Evolutionary conservation across 805 yeast genomes (phyloP), one percentile per base, ranked within the genome.

Genomic region (Maudiozyma saulgeensis): DNA sequence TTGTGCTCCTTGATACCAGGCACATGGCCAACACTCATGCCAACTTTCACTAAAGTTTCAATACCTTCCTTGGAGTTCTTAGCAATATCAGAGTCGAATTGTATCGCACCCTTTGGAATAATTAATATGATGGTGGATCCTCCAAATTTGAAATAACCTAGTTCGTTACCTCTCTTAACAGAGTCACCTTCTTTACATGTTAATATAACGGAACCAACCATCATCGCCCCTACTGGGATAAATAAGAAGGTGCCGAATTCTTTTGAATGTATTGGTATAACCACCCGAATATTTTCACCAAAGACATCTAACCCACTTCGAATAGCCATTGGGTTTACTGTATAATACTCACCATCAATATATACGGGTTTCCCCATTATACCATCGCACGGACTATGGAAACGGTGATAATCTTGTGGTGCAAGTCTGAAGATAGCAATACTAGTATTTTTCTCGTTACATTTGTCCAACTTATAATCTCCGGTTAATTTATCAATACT

Each of bases 241-340:
- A 87, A 75, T 53, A 85, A 70, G 18, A 91, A 84, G 0, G 77
- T 74, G 0, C 97, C 97, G 63, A 87, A 90, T n/a, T 76, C 70
- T 32, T 75, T 72, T 1, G 96, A 79, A 31, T 84, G 79, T 19
- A 91, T 81, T 0, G 96, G 89, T 2, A 90, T 73, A 1, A 89
- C 69, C 4, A 82, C 82, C 39, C 98, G 74, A 1, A 87, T 81
- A 59, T 91, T 91, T 58, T 90, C 97, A 8, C 97, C 96, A 68
- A 80, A 93, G 0, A 91, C 97, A 64, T 91, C 98, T 49, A 91
- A 68, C 11, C 80, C 78, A 2, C 95, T 85, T 49, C 98, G 68
- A 34, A 93, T 78, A 0, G 98, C 98, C 98, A 91, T 91, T 1
- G 98, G 98, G 60, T 91, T 91, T 18, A 91, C 99, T 0, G 98